Base-by-base conservation (phyloP, 2,329 filamentous ascomycete species). In the Metarhizium anisopliae region DNA sequence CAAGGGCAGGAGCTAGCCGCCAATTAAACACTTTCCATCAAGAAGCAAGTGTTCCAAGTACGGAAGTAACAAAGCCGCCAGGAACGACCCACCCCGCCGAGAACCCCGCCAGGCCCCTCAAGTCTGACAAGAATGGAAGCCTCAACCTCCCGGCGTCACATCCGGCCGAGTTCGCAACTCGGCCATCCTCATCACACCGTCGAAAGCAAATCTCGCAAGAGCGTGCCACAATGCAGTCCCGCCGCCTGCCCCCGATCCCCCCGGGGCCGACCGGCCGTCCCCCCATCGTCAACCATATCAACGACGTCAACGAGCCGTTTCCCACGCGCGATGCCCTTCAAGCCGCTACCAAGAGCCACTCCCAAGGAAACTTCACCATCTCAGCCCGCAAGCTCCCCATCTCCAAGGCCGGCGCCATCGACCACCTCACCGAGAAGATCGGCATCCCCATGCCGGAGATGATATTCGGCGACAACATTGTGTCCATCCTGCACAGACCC, bases 401-500 rank as follows among this genome's bases (percentile, higher is more conserved):
- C 70, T 87, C 95, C 63, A 96, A 96, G 72, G 85, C 92, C 50
- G 88, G 82, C 6, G 89, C 91, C 52, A 97, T 99, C 67, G 91
- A 96, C 67, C 83, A 82, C 42, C 89, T 99, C 83, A 85, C 86
- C 45, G 78, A 79, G 56, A 83, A 82, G 59, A 80, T 99, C 54
- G 85, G 86, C 35, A 96, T 99, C 67, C 85, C 93, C 18, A 84
- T 93, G 45, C 94, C 94, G 8, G 94, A 99, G 75, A 99, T 99
- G 94, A 99, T 99, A 61, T 99, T 99, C 68, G 94, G 94, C 59
- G 92, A 99, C 76, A 99, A 99, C 71, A 76, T 87, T 56, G 85
- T 95, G 45, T 75, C 82, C 6, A 79, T 99, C 58, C 77, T 84
- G 54, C 90, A 97, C 73, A 59, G 74, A n/a, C 78, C 81, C 20